Evolutionary conservation across 768 basidiomycete genomes (phyloP), one percentile per base, ranked within the genome.

Genomic region (Lentinula aciculospora): DNA sequence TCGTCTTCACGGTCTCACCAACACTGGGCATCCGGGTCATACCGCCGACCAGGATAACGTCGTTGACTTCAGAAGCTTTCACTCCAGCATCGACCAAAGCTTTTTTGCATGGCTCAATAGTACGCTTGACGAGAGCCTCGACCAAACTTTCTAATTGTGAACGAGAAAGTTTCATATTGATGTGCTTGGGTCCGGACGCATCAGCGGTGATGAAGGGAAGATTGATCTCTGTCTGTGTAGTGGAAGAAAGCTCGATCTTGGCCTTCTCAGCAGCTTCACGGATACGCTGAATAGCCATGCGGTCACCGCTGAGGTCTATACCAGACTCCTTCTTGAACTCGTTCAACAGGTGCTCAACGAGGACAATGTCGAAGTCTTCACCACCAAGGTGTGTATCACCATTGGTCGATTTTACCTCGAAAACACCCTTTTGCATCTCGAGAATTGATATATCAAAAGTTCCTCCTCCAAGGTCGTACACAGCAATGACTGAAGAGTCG

Each of bases 371-470:
- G 68, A 98, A 98, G 73, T 98, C 97, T 75, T 99, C 97, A 69
- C 81, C 81, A 64, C 93, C 97, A 58, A 99, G 84, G 70, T 99
- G 97, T 15, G 97, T 98, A 73, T 99, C 96, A 70, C 97, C 97
- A 69, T 98, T 98, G 56, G 97, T 99, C 0, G 97, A 98, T 79
- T 98, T 99, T 70, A 99, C 97, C 74, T 98, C 97, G 72, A 98
- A 99, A 9, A 99, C 95, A 66, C 96, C 97, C 74, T 97, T 95
- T 74, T 98, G 94, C 94, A 98, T 98, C 76, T 98, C 95, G 57
- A 99, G 80, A 64, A 99, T 95, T 28, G 97, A 99, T 68, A 99
- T 94, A 93, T 98, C 96, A 72, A 98, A 98, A 23, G 96, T 98
- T 57, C 96, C 96, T 66, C 96, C 96, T 64, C 96, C 96, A 31